These are phyloP conservation scores for Cicer judaicum DNA, from an alignment of 306 rosid species.

Conservation along the genomic window DNA sequence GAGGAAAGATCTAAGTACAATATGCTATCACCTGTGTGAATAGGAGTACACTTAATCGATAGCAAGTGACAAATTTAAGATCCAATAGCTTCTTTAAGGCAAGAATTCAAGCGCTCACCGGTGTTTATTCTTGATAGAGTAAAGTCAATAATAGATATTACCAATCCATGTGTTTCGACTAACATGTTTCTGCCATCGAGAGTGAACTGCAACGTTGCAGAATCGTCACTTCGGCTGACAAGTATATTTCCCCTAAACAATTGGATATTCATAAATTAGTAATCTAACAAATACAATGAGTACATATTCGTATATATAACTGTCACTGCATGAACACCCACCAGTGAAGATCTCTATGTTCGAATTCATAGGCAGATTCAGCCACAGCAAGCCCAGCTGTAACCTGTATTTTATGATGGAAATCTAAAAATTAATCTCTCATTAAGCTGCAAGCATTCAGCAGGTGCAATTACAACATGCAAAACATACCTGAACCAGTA, in stretches of 20 bases:
- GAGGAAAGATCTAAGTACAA: constrained; percentile 81
- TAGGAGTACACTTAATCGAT: constrained; percentile 30
- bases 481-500: constrained; percentile 75
- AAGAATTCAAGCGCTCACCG: constrained; percentile 53
- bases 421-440: constrained; percentile 39
- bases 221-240: constrained; percentile 69
- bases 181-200: constrained; percentile 72
- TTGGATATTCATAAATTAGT: constrained; percentile 45
- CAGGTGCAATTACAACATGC: constrained; percentile 11
- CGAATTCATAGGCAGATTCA: constrained; percentile 92
- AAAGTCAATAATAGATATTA: constrained; percentile 83
- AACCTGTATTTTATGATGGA: constrained; percentile 60
- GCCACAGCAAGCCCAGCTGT: constrained; percentile 89
- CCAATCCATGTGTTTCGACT: constrained; percentile 73
- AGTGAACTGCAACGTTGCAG: constrained; percentile 67
- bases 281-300: constrained; percentile 17
- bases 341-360: constrained; percentile 99
- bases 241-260: constrained; percentile 87
- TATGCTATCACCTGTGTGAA: constrained; percentile 75
- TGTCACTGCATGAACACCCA: constrained; percentile 43
- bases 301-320: constrained; percentile 8
- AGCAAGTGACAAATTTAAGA: constrained; percentile 37
- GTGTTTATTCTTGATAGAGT: constrained; percentile 89
- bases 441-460: constrained; percentile 33
- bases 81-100: background rate